A percentile compares a stretch with the other conserved stretches of the same genome.
phyloP scores from a whole-genome alignment of 345 rosid genomes.

The Noccaea bulbosa region DNA sequence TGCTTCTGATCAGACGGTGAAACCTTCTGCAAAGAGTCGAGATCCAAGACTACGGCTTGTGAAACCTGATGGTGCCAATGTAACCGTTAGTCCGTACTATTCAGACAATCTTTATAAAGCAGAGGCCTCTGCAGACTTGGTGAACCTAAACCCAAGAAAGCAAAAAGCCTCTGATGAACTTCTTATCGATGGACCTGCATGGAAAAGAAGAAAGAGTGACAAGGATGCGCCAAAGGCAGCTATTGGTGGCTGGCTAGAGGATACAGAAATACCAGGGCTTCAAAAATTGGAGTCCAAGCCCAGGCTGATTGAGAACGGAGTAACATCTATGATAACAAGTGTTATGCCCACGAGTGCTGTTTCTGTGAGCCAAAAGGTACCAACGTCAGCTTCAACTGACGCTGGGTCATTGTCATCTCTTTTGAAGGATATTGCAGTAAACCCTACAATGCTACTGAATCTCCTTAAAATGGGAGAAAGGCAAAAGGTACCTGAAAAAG shows the following conservation, averaged over 20 bases:
- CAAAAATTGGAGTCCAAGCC: constrained; percentile 49
- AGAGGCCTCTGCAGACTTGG: constrained; percentile 49
- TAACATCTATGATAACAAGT: constrained; percentile 42
- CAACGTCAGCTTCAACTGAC: constrained; percentile 42
- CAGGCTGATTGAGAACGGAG: constrained; percentile 51
- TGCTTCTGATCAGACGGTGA: constrained; percentile 48
- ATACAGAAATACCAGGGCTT: constrained; percentile 41
- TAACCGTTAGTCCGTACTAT: constrained; percentile 45
- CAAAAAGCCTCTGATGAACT: constrained; percentile 62
- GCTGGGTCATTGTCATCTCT: constrained; percentile 54
- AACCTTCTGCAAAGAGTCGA: constrained; percentile 71
- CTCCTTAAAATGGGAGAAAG: constrained; percentile 76
- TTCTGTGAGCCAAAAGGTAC: constrained; percentile 47
- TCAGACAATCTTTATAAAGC: constrained; percentile 46
- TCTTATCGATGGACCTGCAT: constrained; percentile 54
- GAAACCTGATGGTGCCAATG: constrained; percentile 52
- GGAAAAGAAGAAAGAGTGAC: constrained; percentile 62
- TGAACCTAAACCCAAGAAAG: constrained; percentile 59
- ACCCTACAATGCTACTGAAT: constrained; percentile 73
- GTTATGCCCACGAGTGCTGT: constrained; percentile 42
- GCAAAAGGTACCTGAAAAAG: constrained; percentile 56
- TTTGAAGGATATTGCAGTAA: constrained; percentile 69
- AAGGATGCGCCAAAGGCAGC: constrained; percentile 47
- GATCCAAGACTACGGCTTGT: constrained; percentile 89
- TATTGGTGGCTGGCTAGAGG: constrained; percentile 77